A percentile compares a stretch with the other conserved stretches of the same genome.
phyloP scores from a whole-genome alignment of 805 yeast genomes.

The Debaryomyces prosopidis region DNA sequence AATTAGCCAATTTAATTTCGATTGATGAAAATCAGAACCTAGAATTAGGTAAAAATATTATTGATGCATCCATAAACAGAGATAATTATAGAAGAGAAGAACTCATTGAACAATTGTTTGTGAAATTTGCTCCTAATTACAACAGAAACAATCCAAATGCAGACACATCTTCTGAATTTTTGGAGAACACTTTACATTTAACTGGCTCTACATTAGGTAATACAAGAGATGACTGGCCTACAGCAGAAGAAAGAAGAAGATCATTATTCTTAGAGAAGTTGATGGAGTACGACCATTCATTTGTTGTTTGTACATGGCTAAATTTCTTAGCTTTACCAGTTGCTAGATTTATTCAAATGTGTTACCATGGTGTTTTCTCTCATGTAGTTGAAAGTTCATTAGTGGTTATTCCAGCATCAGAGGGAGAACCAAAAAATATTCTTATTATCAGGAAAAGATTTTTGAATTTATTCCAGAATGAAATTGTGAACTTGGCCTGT shows the following conservation, averaged over 20 bases:
- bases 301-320: constrained; percentile 58
- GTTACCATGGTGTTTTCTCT: constrained; percentile 86
- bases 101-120: constrained; percentile 49
- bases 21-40: constrained; percentile 58
- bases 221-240: constrained; percentile 88
- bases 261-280: constrained; percentile 72
- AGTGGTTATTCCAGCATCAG: constrained; percentile 49
- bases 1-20: constrained; percentile 55
- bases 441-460: constrained; percentile 63
- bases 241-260: constrained; percentile 83
- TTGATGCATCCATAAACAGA: constrained; percentile 63
- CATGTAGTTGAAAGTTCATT: constrained; percentile 72
- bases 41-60: constrained; percentile 65
- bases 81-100: constrained; percentile 60
- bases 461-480: constrained; percentile 60
- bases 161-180: constrained; percentile 44
- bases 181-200: constrained; percentile 68
- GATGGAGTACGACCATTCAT: constrained; percentile 63
- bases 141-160: constrained; percentile 16
- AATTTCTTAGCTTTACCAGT: constrained; percentile 59
- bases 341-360: constrained; percentile 70
- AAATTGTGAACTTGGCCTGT: constrained; percentile 63
- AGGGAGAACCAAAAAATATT: constrained; percentile 42
- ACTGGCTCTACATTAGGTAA: constrained; percentile 76
- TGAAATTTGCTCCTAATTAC: constrained; percentile 43